Base-by-base conservation (phyloP, 1,139 yeast species). In the Candida anutae region DNA sequence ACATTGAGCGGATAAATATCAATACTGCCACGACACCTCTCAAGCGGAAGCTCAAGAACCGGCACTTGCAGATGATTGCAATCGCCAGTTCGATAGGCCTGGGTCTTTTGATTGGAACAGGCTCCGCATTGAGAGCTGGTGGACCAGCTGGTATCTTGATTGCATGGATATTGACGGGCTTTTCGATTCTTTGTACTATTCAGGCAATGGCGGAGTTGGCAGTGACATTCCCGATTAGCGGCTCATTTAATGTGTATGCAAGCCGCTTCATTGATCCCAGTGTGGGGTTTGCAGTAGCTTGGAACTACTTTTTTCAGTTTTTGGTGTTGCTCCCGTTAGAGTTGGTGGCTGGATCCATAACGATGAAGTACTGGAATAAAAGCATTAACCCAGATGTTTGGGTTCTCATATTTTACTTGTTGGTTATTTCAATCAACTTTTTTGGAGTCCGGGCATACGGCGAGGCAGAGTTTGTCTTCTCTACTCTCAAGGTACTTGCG, bases 131-230 rank as follows among this genome's bases (percentile, higher is more conserved):
- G 32, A 30, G 34, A 9, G 35, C 40, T 21, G 87, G 85, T 34
- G 83, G 83, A 46, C 78, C 93, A 2, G 57, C 48, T 8, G 74
- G 85, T 14, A 74, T 81, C 22, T 77, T 72, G 26, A 50, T 55
- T 24, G 58, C 57, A 5, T 55, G 57, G 55, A 44, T 49, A 2
- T 35, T 53, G 19, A 53, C 55, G 2, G 59, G 58, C 1, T 34
- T 47, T 21, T 50, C 53, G 12, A 51, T 55, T 23, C 50, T 48
- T 28, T 47, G 51, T 27, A 53, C 57, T n/a, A 50, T 54, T 38
- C 58, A 53, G 35, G 56, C 59, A 23, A 44, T 55, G 49, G 62
- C 59, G 10, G 62, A 55, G 28, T 43, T 55, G 22, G 51, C 60
- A 0, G 57, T 53, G 19, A 47, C 58, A 1, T 55, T 49, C 38